These are phyloP conservation scores for Choanephora cucurbitarum DNA, from an alignment of 371 early-diverging fungal genomes.

Conservation along the genomic window DNA sequence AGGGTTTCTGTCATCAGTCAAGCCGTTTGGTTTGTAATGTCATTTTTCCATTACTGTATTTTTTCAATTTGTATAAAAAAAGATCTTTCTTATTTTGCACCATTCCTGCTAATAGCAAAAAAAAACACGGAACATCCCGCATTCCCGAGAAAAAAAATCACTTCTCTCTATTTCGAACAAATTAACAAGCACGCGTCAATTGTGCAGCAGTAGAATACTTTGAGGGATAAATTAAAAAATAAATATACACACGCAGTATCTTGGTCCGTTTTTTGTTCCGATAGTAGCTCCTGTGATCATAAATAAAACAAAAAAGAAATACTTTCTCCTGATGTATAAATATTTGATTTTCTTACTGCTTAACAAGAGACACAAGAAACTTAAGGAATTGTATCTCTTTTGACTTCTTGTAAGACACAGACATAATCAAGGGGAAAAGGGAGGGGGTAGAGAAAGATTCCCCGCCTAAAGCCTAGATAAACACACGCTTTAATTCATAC, in stretches of 20 bases:
- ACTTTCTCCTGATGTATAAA: slow-evolving; percentile 3
- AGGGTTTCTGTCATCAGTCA: slow-evolving; percentile 5
- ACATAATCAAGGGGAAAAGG: background rate
- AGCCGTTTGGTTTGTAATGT: slow-evolving; percentile 23
- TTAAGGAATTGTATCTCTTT: background rate
- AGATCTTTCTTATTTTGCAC: background rate
- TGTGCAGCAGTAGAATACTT: slow-evolving; percentile 18
- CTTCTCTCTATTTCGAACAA: background rate
- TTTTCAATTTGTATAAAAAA: slow-evolving; percentile 13
- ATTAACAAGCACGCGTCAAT: slow-evolving; percentile 25
- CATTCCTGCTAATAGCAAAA: slow-evolving; percentile 1
- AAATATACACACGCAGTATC: background rate
- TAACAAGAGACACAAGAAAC: background rate
- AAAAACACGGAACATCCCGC: slow-evolving; percentile 27
- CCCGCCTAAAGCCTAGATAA: too few species aligned
- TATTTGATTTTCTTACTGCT: slow-evolving; percentile 25
- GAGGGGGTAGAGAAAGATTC: too few species aligned
- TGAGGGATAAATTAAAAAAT: slow-evolving; percentile 28
- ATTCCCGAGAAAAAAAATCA: slow-evolving; percentile 14
- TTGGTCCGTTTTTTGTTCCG: background rate
- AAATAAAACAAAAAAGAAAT: slow-evolving; percentile 2
- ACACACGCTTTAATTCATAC: too few species aligned
- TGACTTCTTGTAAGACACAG: background rate
- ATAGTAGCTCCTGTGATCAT: background rate
- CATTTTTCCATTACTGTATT: slow-evolving; percentile 26